Percentiles rank a stretch among this genome's conserved stretches.
Evolutionary conservation across 2,329 filamentous ascomycete species (phyloP).

Genomic region (Botrytis tulipae): DNA sequence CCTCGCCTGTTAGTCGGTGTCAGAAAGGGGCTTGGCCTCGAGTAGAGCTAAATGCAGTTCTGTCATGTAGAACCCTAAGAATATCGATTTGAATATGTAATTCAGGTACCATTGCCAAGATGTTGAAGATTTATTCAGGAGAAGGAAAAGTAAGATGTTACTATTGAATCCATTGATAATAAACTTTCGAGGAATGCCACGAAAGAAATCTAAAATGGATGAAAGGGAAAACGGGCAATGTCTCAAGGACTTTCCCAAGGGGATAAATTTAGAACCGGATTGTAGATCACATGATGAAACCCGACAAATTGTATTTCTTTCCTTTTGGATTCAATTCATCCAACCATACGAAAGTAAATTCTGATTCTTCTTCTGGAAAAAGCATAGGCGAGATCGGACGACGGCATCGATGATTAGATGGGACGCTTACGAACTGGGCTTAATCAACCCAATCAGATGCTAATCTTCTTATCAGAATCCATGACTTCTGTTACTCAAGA

Average conservation of each 20-base stretch:
- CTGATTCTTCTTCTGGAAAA: not conserved
- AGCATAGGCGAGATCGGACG: constrained; percentile 16
- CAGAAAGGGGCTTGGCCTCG: constrained; percentile 17
- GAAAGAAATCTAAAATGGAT: not conserved
- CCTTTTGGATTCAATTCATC: not conserved
- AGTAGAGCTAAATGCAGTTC: not conserved
- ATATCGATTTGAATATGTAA: not conserved
- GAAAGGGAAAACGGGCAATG: not conserved
- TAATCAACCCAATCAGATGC: constrained; percentile 11
- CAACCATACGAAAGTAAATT: not conserved
- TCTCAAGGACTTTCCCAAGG: not conserved
- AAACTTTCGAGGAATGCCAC: not conserved
- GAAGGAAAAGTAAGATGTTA: not conserved
- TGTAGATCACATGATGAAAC: constrained; percentile 2
- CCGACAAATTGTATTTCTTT: constrained; percentile 10
- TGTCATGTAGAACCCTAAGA: not conserved
- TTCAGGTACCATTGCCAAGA: constrained; percentile 9
- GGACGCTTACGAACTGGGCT: constrained; percentile 10
- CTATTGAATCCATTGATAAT: not conserved
- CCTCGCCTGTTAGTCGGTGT: not conserved
- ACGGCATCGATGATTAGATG: constrained; percentile 4
- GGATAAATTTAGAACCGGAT: not conserved
- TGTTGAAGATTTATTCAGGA: not conserved
- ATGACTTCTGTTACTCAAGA: constrained; percentile 4
- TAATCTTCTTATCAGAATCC: constrained; percentile 16